These are phyloP conservation scores for Blumeria graminis DNA, from an alignment of 2,329 filamentous ascomycete genomes.

Conservation along the genomic window DNA sequence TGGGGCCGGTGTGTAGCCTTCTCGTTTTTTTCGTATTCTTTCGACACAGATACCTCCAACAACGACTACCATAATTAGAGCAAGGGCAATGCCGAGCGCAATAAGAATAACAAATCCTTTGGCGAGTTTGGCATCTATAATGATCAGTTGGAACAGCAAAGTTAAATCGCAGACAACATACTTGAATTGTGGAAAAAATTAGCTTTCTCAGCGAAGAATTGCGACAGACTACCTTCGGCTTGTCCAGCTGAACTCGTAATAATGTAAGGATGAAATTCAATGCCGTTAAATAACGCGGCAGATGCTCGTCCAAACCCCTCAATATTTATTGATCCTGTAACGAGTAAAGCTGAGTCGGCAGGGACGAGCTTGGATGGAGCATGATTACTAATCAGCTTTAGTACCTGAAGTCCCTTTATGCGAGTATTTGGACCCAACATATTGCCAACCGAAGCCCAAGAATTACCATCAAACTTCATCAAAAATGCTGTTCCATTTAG, in stretches of 20 bases:
- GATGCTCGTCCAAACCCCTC: conserved; percentile 59
- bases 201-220: conserved; percentile 61
- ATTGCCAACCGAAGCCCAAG: conserved; percentile 41
- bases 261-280: conserved; percentile 50
- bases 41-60: conserved; percentile 52
- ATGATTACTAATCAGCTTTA: conserved; percentile 47
- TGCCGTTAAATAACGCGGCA: conserved; percentile 72
- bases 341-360: conserved; percentile 45
- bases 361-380: conserved; percentile 37
- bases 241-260: conserved; percentile 46
- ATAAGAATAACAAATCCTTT: conserved; percentile 63
- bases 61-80: conserved; percentile 53
- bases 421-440: conserved; percentile 38
- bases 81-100: conserved; percentile 53
- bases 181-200: conserved; percentile 44
- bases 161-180: conserved; percentile 20
- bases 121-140: conserved; percentile 31
- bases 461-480: conserved; percentile 54
- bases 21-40: conserved; percentile 48
- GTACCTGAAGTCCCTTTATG: conserved; percentile 61
- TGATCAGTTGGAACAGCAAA: conserved; percentile 8
- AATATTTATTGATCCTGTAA: conserved; percentile 64
- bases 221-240: conserved; percentile 47
- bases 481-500: conserved; percentile 49
- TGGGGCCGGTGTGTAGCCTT: conserved; percentile 60